These are phyloP conservation scores for Botrytis galanthina DNA, from an alignment of 2,329 filamentous ascomycete species.

Conservation along the genomic window DNA sequence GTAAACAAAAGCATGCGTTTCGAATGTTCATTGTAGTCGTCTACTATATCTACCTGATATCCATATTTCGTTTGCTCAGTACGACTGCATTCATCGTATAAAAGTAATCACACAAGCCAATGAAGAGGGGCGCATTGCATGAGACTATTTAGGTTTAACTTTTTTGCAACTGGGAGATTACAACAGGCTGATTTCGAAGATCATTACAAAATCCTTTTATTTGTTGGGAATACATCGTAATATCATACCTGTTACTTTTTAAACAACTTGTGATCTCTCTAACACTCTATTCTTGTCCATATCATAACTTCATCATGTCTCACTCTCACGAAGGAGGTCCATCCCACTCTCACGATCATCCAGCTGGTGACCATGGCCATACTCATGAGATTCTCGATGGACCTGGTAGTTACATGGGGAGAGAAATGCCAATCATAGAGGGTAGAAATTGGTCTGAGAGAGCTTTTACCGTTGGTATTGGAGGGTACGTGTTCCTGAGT, in stretches of 20 bases:
- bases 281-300: background rate
- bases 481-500: conserved; percentile 61
- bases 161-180: background rate
- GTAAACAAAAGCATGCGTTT: background rate
- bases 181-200: background rate
- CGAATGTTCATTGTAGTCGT: background rate
- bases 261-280: background rate
- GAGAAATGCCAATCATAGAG: conserved; percentile 91
- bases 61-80: background rate
- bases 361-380: conserved; percentile 79
- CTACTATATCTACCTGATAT: background rate
- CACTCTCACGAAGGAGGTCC: conserved; percentile 42
- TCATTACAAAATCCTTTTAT: background rate
- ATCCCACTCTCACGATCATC: conserved; percentile 51
- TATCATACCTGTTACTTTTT: background rate
- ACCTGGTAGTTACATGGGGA: conserved; percentile 81
- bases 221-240: background rate
- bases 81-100: background rate
- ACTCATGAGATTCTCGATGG: conserved; percentile 93
- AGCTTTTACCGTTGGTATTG: conserved; percentile 96
- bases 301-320: conserved; percentile 18
- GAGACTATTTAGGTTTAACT: background rate
- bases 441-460: conserved; percentile 84
- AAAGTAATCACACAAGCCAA: conserved; percentile 8
- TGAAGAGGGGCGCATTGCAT: background rate